Percentiles rank a stretch among this genome's conserved stretches.
Evolutionary conservation across 163 green algal genomes (phyloP).

Genomic region (Chlamydomonas reinhardtii): DNA sequence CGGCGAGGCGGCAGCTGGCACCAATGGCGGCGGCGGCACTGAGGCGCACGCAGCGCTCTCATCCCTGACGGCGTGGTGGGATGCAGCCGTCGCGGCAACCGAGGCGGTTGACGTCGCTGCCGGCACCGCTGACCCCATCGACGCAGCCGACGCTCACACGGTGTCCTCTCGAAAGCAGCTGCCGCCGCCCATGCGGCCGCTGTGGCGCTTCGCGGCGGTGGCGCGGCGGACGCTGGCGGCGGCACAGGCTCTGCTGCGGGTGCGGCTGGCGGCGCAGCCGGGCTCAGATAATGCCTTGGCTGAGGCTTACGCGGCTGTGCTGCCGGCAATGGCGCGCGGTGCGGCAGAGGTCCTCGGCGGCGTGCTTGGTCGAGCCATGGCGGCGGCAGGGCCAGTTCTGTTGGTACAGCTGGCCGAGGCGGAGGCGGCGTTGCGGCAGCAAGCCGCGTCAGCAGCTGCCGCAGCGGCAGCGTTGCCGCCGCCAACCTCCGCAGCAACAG

Average conservation of each 20-base stretch:
- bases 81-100: not conserved
- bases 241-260: not conserved
- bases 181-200: slow-evolving; percentile 39
- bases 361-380: not conserved
- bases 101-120: not conserved
- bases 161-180: slow-evolving; percentile 7
- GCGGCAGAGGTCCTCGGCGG: not conserved
- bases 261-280: not conserved
- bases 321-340: not conserved
- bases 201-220: slow-evolving; percentile 16
- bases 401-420: not conserved
- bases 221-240: not conserved
- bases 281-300: slow-evolving; percentile 20
- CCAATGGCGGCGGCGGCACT: not conserved
- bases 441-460: not conserved
- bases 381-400: not conserved
- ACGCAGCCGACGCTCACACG: not conserved
- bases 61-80: slow-evolving; percentile 10
- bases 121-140: not conserved
- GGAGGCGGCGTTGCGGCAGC: too few species aligned
- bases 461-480: too few species aligned
- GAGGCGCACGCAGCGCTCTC: not conserved
- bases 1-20: too few species aligned
- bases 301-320: slow-evolving; percentile 5
- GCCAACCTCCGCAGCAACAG: too few species aligned